Evolutionary conservation across 352 stramenopile genomes (phyloP).

Genomic region (Phytophthora vignae): DNA sequence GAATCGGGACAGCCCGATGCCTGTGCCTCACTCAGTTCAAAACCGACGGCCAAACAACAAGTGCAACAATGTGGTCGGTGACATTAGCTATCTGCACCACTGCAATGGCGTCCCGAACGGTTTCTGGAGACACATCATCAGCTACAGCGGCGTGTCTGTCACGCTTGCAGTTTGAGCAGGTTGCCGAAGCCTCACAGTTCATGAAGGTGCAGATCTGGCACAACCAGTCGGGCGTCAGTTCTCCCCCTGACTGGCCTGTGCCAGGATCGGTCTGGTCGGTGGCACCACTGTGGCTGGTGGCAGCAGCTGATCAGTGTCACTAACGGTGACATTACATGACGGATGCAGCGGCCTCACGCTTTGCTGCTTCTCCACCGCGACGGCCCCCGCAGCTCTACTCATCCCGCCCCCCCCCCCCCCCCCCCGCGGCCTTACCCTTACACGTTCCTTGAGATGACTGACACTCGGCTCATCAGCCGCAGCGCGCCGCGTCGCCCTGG

Average conservation of each 20-base stretch:
- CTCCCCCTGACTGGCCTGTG: not conserved
- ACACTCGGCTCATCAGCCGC: not conserved
- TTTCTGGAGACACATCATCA: not conserved
- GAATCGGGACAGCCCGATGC: too few species aligned
- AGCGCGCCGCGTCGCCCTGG: not conserved
- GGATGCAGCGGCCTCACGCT: not conserved
- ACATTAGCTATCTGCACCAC: not conserved
- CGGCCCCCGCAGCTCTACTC: not conserved
- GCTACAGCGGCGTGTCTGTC: not conserved
- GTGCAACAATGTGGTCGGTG: not conserved
- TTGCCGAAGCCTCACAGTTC: not conserved
- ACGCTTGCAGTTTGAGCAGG: not conserved
- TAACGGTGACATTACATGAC: too few species aligned
- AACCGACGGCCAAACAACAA: too few species aligned
- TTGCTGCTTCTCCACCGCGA: not conserved
- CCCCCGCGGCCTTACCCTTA: not conserved
- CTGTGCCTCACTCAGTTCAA: too few species aligned
- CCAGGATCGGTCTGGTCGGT: not conserved
- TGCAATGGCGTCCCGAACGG: too few species aligned
- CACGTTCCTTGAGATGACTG: not conserved
- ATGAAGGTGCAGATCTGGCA: not conserved
- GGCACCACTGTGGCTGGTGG: not conserved
- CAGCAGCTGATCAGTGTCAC: not conserved
- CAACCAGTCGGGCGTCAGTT: too few species aligned
- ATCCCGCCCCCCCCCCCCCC: too few species aligned